phyloP scores from a whole-genome alignment of 225 moss, liverwort and hornwort species.

The Bryoerythrophyllum caledonicum region DNA sequence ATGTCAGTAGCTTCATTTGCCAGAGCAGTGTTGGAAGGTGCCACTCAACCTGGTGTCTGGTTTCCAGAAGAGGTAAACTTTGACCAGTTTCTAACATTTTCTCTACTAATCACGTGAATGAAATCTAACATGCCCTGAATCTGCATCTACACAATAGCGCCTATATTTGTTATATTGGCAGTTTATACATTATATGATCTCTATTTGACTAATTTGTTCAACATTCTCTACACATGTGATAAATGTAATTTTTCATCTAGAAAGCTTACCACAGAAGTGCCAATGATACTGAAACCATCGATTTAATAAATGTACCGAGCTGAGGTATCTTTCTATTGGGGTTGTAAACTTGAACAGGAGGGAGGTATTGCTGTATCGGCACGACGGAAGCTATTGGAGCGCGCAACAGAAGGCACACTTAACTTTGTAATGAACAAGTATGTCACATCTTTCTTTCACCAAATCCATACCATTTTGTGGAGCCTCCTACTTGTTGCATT shows the following conservation, averaged over 20 bases:
- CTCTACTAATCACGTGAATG: too few species aligned
- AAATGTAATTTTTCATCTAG: too few species aligned
- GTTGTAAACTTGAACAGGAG: conserved; percentile 28
- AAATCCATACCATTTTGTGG: background rate
- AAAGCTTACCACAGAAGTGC: too few species aligned
- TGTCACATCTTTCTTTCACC: background rate
- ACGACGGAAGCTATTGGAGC: conserved; percentile 62
- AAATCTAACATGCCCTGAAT: too few species aligned
- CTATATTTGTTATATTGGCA: too few species aligned
- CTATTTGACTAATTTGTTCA: too few species aligned
- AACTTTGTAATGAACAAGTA: conserved; percentile 89
- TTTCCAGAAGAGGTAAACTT: conserved; percentile 70
- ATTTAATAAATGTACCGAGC: background rate
- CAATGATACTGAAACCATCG: too few species aligned
- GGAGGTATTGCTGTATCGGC: conserved; percentile 58
- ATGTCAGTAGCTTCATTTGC: conserved; percentile 68
- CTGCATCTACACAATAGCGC: too few species aligned
- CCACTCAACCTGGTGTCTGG: conserved; percentile 82
- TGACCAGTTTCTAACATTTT: too few species aligned
- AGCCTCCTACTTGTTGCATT: conserved; percentile 5
- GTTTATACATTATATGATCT: too few species aligned
- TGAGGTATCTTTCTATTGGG: background rate
- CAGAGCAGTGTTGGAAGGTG: conserved; percentile 71
- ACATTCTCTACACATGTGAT: too few species aligned
- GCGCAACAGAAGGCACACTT: conserved; percentile 65